A percentile compares a stretch with the other conserved stretches of the same genome.
Evolutionary conservation across 441 rosid genomes (phyloP).

Genomic region (Kokia cookei): DNA sequence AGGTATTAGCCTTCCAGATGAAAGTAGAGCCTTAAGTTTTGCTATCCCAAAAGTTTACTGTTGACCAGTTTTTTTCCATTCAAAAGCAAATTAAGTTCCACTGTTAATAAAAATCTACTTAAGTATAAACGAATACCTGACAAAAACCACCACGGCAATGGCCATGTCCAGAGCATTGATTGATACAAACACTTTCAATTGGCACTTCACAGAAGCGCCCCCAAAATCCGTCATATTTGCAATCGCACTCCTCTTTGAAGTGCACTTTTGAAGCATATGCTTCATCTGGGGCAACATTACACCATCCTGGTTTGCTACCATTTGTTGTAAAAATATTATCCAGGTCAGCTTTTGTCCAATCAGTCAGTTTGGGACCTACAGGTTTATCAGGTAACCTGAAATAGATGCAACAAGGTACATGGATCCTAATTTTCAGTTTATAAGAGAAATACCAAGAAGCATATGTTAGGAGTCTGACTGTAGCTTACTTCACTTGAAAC

Average conservation of each 20-base stretch:
- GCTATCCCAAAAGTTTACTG: too few relatives aligned
- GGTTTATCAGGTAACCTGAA: conserved; percentile 59
- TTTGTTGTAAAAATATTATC: conserved; percentile 70
- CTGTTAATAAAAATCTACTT: background rate
- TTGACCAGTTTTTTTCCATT: background rate
- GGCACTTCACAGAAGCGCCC: conserved; percentile 88
- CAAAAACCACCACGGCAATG: conserved; percentile 93
- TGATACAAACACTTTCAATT: conserved; percentile 67
- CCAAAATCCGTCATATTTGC: conserved; percentile 84
- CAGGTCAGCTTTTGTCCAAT: conserved; percentile 78
- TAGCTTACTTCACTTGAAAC: conserved; percentile 62
- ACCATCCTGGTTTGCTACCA: conserved; percentile 84
- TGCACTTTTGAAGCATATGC: conserved; percentile 58
- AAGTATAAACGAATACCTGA: conserved; percentile 44
- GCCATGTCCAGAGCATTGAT: conserved; percentile 90
- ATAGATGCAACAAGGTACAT: conserved; percentile 1
- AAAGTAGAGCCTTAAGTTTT: too few relatives aligned
- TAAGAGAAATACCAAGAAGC: background rate
- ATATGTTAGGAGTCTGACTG: conserved; percentile 5
- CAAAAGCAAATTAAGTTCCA: background rate
- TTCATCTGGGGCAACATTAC: conserved; percentile 81
- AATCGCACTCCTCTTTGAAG: conserved; percentile 84
- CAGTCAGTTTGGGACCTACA: conserved; percentile 52
- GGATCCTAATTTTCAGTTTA: background rate
- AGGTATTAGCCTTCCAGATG: too few relatives aligned